Evolutionary conservation across 2,329 filamentous ascomycete species (phyloP).

Genomic region (Sporothrix pseudoabietina): DNA sequence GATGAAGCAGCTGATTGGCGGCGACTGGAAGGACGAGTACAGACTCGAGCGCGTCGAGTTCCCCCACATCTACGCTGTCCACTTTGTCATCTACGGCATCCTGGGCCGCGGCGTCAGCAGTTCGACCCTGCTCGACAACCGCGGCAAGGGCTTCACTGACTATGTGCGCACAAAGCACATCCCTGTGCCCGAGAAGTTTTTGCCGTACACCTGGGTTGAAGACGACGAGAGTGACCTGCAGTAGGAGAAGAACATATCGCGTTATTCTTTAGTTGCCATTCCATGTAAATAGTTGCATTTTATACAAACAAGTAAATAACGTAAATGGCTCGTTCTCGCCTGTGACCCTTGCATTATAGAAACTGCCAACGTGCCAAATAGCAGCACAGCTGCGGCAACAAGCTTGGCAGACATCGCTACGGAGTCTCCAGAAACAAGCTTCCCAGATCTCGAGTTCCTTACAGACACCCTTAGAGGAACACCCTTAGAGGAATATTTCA

Average conservation of each 20-base stretch:
- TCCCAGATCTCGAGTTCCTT: not conserved
- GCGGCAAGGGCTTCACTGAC: conserved; percentile 57
- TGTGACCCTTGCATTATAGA: no score
- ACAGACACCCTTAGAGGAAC: no score
- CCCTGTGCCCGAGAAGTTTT: conserved; percentile 42
- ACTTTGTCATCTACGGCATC: conserved; percentile 53
- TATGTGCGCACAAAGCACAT: conserved; percentile 43
- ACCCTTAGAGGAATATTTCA: no score
- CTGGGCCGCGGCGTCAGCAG: conserved; percentile 52
- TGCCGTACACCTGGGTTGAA: conserved; percentile 27
- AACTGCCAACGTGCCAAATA: not conserved
- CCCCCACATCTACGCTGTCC: conserved; percentile 47
- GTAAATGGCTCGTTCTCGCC: not conserved
- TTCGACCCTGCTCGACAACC: conserved; percentile 50
- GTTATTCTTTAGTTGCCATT: no score
- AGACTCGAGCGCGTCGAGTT: conserved; percentile 53
- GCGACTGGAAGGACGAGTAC: conserved; percentile 42
- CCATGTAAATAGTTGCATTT: not conserved
- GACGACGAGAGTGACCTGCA: conserved; percentile 1
- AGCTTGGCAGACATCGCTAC: not conserved
- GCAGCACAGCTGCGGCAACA: not conserved
- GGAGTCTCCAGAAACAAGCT: not conserved
- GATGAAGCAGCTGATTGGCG: conserved; percentile 46
- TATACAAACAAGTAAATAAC: not conserved
- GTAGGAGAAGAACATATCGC: not conserved